Evolutionary conservation across 1,284 basidiomycete genomes (phyloP).

Genomic region (Irpex lacteus): DNA sequence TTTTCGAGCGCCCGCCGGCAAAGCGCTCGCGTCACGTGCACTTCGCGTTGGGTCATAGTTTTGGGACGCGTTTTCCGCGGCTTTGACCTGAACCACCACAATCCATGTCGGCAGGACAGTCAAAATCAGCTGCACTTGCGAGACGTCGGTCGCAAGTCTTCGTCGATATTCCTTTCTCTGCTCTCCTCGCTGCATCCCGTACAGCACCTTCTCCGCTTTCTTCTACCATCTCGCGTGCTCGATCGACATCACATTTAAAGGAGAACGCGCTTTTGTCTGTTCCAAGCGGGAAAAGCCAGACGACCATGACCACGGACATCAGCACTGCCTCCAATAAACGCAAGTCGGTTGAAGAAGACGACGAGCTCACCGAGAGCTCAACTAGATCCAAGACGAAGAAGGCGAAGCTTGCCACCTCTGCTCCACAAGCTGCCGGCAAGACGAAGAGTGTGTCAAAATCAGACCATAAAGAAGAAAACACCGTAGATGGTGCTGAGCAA

Average conservation of each 20-base stretch:
- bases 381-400: conserved; percentile 32
- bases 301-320: conserved; percentile 8
- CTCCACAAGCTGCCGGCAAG: conserved; percentile 7
- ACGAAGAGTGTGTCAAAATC: background rate
- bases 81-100: conserved; percentile 24
- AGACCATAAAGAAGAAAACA: conserved; percentile 2
- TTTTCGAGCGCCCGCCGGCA: conserved; percentile 13
- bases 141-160: conserved; percentile 46
- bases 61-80: conserved; percentile 24
- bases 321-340: conserved; percentile 35
- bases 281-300: conserved; percentile 20
- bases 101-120: conserved; percentile 22
- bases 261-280: conserved; percentile 51
- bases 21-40: conserved; percentile 21
- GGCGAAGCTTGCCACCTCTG: conserved; percentile 21
- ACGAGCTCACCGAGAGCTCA: conserved; percentile 5
- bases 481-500: conserved; percentile 10
- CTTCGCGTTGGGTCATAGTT: conserved; percentile 23
- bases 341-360: conserved; percentile 30
- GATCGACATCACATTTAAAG: conserved; percentile 34
- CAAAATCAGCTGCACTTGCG: conserved; percentile 20
- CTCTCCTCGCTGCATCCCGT: conserved; percentile 29
- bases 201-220: background rate
- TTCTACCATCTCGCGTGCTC: background rate
- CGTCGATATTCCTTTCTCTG: conserved; percentile 56